Conservation (phyloP, 331 rosid species). For the Phaseolus coccineus region DNA sequence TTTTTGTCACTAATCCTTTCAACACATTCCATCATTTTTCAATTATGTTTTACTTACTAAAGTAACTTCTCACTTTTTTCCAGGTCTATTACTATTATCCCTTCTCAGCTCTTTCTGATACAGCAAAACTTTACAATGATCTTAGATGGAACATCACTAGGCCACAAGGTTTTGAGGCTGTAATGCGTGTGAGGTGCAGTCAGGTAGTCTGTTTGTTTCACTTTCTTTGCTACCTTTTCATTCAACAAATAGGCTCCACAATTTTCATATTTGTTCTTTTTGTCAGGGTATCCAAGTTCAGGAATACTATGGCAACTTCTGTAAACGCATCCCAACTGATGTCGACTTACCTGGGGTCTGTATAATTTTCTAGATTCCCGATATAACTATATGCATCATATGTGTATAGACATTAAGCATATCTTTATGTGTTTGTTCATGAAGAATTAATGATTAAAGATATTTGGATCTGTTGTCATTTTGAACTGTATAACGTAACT, state of each 20-base stretch:
- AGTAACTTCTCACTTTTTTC: slow-evolving; percentile 42
- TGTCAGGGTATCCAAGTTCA: slow-evolving; percentile 95
- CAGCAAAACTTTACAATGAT: slow-evolving; percentile 96
- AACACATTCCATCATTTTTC: slow-evolving; percentile 14
- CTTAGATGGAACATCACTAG: slow-evolving; percentile 98
- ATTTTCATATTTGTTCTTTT: slow-evolving; percentile 19
- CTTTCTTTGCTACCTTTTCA: slow-evolving; percentile 38
- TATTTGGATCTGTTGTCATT: slow-evolving; percentile 27
- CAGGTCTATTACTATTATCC: slow-evolving; percentile 96
- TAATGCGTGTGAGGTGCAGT: slow-evolving; percentile 99
- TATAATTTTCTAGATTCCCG: slow-evolving; percentile 46
- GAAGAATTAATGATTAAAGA: slow-evolving; percentile 31
- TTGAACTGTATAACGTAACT: slow-evolving; percentile 2
- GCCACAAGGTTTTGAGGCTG: slow-evolving; percentile 99
- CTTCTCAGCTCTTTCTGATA: slow-evolving; percentile 93
- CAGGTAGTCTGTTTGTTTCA: slow-evolving; percentile 65
- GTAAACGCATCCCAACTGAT: slow-evolving; percentile 95
- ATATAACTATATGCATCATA: slow-evolving; percentile 26
- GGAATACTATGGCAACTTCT: slow-evolving; percentile 89
- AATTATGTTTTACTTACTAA: slow-evolving; percentile 2
- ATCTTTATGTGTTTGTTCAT: slow-evolving; percentile 22
- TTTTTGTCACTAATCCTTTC: too few species aligned
- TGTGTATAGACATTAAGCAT: slow-evolving; percentile 21
- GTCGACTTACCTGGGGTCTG: slow-evolving; percentile 93
- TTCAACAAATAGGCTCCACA: slow-evolving; percentile 10